Evolutionary conservation across 2,329 filamentous ascomycete species (phyloP), one percentile per base, ranked within the genome.

Genomic region (Rachicladosporium sp.): DNA sequence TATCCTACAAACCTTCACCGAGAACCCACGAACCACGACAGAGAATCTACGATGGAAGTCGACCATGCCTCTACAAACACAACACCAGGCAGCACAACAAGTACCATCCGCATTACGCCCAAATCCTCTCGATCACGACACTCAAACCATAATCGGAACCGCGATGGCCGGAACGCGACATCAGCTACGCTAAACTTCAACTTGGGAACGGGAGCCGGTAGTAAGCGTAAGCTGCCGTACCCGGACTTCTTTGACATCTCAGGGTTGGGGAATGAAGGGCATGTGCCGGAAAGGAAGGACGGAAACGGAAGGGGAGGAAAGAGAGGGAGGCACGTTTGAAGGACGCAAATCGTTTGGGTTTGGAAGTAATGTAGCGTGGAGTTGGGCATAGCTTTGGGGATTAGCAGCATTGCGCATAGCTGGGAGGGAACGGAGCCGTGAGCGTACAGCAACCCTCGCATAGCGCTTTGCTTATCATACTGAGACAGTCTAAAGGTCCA

Each of bases 191-290:
- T 58, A 10, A 57, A 62, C 30, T 56, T 65, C 33, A 62, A 60
- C 31, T 62, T 83, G 6, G 76, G 77, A 4, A 71, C 71, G 43
- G 77, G 75, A 5, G 74, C 80, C 6, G 82, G 82, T 2, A 71
- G 76, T 49, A 89, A 89, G 59, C 72, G 82, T 32, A 74, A 81
- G 51, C 71, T 84, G 49, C 80, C 82, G 50, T 73, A 83, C 51
- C 74, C 76, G 15, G 82, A 88, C 52, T 78, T 86, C 39, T 87
- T 87, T 54, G 81, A 85, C 53, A 65, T 82, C 5, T 74, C 76
- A 38, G 76, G 74, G 46, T 58, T 82, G 37, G 73, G 73, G 33
- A 80, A 80, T 53, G 80, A 84, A 41, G 34, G 35, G 10, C 23
- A 27, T 27, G 23, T 27, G 23, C 23, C 23, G 5, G 38, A 49